Base-by-base conservation (phyloP, 1,284 basidiomycete genomes). In the Porogramme epimiltina region DNA sequence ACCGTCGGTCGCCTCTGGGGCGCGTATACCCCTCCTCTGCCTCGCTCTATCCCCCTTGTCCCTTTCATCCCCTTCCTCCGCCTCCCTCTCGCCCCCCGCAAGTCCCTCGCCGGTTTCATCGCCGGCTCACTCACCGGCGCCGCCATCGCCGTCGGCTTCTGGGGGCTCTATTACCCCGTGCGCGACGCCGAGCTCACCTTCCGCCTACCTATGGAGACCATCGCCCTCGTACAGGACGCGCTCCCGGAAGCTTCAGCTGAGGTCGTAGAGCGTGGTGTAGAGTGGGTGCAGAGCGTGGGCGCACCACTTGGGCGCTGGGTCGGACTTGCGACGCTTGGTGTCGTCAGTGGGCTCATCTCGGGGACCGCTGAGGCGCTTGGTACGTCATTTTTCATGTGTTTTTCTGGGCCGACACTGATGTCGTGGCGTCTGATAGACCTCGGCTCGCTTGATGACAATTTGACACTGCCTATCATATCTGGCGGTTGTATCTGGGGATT, bases 1-100 rank as follows among this genome's bases (percentile, higher is more conserved):
- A 94, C 93, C 5, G 79, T 98, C 56, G 96, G 96, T 37, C 87
- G 96, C 22, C 76, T 94, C 37, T 94, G 86, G 69, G 94, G 94
- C 19, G 73, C 77, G 13, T 76, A 79, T 58, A 96, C 95, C 0
- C 84, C 87, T 1, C 84, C 80, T 9, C 85, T 98, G 1, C 91
- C 90, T 2, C 67, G 72, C 16, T 79, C 82, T 50, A 48, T 59
- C 42, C 84, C 80, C 11, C 84, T 98, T 2, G 87, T 89, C 4
- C 66, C 71, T 16, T 80, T 81, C 48, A 55, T 77, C 6, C 75
- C 79, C 18, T 51, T 88, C 44, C 69, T 89, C 26, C 74, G 77
- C 3, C 76, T 93, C 18, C 91, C 91, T 0, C 81, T 95, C 49
- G 91, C 92, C 0, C 81, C 84, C 0, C 85, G 91, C 62, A 96